Percentiles rank a stretch among this genome's conserved stretches.
Evolutionary conservation across 2,329 filamentous ascomycete species (phyloP).

Genomic region (Ophiostoma sp.): DNA sequence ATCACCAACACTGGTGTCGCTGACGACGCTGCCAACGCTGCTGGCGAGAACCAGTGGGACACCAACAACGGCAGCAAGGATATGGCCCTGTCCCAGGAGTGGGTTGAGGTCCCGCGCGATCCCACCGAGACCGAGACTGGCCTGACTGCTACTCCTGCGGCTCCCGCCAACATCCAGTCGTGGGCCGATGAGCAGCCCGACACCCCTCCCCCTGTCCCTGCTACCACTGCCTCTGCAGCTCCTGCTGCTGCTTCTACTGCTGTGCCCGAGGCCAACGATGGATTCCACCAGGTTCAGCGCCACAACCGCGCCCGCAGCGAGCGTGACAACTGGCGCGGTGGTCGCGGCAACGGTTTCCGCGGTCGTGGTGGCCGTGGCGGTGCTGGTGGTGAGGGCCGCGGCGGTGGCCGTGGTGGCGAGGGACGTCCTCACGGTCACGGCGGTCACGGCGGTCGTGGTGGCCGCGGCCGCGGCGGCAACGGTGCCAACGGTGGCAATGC

Average conservation of each 20-base stretch:
- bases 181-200: constrained; percentile 79
- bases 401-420: constrained; percentile 20
- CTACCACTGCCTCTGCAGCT: constrained; percentile 26
- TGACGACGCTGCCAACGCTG: constrained; percentile 53
- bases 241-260: constrained; percentile 25
- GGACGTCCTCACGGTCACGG: constrained; percentile 21
- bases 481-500: background rate
- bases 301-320: constrained; percentile 54
- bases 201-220: constrained; percentile 35
- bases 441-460: constrained; percentile 19
- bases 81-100: constrained; percentile 55
- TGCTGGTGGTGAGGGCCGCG: constrained; percentile 35
- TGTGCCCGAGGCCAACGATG: constrained; percentile 51
- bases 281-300: constrained; percentile 65
- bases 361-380: constrained; percentile 44
- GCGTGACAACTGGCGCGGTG: constrained; percentile 46
- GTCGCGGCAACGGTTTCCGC: constrained; percentile 49
- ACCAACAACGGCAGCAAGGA: constrained; percentile 36
- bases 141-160: constrained; percentile 52
- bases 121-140: constrained; percentile 66
- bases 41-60: constrained; percentile 65
- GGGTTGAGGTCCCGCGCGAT: constrained; percentile 70
- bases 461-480: constrained; percentile 15
- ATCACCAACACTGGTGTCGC: constrained; percentile 46
- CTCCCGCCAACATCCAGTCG: constrained; percentile 54